Percentiles rank a stretch among this genome's conserved stretches.
Evolutionary conservation across 2,329 filamentous ascomycete genomes (phyloP).

Genomic region (Lachnellula subtilissima): DNA sequence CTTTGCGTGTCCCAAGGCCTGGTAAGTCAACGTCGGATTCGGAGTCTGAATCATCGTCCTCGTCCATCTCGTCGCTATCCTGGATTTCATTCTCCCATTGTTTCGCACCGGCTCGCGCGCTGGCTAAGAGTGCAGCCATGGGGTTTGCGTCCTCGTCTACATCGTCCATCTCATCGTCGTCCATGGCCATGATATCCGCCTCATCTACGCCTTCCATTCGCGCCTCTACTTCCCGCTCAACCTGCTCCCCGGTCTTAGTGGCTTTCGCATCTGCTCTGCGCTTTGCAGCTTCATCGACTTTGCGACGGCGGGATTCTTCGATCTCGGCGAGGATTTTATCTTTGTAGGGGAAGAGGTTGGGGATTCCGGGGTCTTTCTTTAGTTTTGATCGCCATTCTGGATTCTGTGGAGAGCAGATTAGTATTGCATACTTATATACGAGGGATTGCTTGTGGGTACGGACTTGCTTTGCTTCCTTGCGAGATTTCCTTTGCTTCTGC

Average conservation of each 20-base stretch:
- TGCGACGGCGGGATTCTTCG: slow-evolving; percentile 77
- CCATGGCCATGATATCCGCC: slow-evolving; percentile 46
- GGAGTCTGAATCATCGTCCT: slow-evolving; percentile 46
- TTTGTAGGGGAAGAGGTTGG: slow-evolving; percentile 97
- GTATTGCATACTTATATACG: slow-evolving; percentile 49
- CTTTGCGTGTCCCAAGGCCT: slow-evolving; percentile 47
- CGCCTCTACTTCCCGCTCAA: slow-evolving; percentile 39
- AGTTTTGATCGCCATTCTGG: slow-evolving; percentile 92
- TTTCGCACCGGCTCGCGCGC: slow-evolving; percentile 75
- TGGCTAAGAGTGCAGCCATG: slow-evolving; percentile 70
- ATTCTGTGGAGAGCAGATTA: slow-evolving; percentile 62
- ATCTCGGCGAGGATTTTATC: slow-evolving; percentile 92
- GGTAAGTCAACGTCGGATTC: slow-evolving; percentile 44
- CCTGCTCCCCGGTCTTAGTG: slow-evolving; percentile 51
- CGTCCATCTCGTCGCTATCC: slow-evolving; percentile 49
- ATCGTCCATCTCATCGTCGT: slow-evolving; percentile 47
- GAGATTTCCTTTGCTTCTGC: slow-evolving; percentile 85
- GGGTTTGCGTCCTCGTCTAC: slow-evolving; percentile 70
- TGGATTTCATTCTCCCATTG: slow-evolving; percentile 25
- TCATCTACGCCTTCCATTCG: slow-evolving; percentile 41
- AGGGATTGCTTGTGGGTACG: not conserved
- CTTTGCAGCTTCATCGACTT: slow-evolving; percentile 71
- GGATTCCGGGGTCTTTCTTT: slow-evolving; percentile 97
- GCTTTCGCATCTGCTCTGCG: slow-evolving; percentile 69
- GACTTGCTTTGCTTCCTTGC: slow-evolving; percentile 78